Evolutionary conservation across 345 rosid genomes (phyloP).

Genomic region (Aegle marmelos): DNA sequence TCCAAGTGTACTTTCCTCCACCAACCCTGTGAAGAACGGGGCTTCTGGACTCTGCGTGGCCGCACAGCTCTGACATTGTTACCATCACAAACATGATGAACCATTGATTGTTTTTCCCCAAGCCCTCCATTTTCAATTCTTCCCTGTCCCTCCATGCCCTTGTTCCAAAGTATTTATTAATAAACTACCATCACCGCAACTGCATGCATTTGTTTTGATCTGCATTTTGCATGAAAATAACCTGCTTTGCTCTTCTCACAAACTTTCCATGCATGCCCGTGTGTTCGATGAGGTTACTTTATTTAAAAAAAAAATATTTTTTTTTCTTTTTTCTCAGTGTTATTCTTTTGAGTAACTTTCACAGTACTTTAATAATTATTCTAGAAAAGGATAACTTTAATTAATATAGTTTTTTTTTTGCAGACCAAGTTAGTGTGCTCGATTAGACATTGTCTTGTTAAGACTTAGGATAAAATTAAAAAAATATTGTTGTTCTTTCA

Average conservation of each 20-base stretch:
- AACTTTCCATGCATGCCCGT: neutral
- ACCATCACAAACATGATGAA: neutral
- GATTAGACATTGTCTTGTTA: neutral
- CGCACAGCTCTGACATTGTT: neutral
- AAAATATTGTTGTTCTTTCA: neutral
- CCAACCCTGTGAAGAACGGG: constrained; percentile 62
- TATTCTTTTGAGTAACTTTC: neutral
- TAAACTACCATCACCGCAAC: neutral
- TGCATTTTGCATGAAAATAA: constrained; percentile 6
- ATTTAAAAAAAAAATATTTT: neutral
- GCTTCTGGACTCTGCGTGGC: constrained; percentile 15
- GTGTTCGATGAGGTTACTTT: neutral
- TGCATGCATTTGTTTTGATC: neutral
- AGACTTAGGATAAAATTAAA: too few relatives aligned
- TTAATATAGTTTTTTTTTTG: too few relatives aligned
- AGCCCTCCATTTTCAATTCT: constrained; percentile 3
- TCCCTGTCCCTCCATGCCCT: neutral
- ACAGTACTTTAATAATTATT: neutral
- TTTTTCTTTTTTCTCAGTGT: too few relatives aligned
- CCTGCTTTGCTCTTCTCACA: neutral
- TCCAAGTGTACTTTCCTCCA: constrained; percentile 49
- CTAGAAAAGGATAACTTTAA: neutral
- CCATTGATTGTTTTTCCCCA: neutral
- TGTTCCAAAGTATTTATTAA: neutral
- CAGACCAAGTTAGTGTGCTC: neutral